phyloP scores from a whole-genome alignment of 495 filamentous ascomycete species.

The Neurospora sp. region DNA sequence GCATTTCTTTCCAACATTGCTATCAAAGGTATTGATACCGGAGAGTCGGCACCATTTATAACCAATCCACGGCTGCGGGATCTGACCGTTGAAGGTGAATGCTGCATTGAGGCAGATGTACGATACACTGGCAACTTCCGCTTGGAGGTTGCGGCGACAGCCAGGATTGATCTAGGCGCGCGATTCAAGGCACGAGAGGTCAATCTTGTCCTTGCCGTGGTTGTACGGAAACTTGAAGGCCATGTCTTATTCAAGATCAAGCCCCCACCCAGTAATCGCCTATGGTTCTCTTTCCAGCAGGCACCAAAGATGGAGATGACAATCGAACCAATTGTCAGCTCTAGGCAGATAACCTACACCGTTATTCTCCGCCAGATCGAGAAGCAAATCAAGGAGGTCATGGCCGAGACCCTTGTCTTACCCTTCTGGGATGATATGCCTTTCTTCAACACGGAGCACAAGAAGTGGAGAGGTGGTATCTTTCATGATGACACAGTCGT shows the following conservation, averaged over 20 bases:
- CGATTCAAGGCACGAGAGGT: slow-evolving; percentile 88
- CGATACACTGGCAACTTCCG: slow-evolving; percentile 83
- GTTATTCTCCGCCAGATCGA: slow-evolving; percentile 90
- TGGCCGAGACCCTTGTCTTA: slow-evolving; percentile 84
- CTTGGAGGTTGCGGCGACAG: slow-evolving; percentile 79
- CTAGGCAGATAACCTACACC: slow-evolving; percentile 87
- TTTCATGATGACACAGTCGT: slow-evolving; percentile 49
- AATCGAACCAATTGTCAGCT: slow-evolving; percentile 90
- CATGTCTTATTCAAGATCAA: slow-evolving; percentile 81
- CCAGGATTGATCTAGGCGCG: slow-evolving; percentile 77
- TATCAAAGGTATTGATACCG: slow-evolving; percentile 74
- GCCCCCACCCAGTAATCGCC: slow-evolving; percentile 84
- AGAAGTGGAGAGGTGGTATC: slow-evolving; percentile 80
- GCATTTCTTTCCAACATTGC: slow-evolving; percentile 75
- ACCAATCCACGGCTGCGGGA: slow-evolving; percentile 85
- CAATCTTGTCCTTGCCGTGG: slow-evolving; percentile 75
- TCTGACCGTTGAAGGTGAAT: slow-evolving; percentile 82
- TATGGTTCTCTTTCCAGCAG: slow-evolving; percentile 89
- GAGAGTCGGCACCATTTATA: slow-evolving; percentile 77
- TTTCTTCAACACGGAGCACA: slow-evolving; percentile 68
- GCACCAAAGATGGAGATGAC: slow-evolving; percentile 87
- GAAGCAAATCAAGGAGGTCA: slow-evolving; percentile 82
- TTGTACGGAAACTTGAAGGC: slow-evolving; percentile 77
- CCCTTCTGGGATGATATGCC: slow-evolving; percentile 95
- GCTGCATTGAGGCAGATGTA: slow-evolving; percentile 74